Base-by-base conservation (phyloP, 2,329 filamentous ascomycete genomes). In the Alternaria arbusti region DNA sequence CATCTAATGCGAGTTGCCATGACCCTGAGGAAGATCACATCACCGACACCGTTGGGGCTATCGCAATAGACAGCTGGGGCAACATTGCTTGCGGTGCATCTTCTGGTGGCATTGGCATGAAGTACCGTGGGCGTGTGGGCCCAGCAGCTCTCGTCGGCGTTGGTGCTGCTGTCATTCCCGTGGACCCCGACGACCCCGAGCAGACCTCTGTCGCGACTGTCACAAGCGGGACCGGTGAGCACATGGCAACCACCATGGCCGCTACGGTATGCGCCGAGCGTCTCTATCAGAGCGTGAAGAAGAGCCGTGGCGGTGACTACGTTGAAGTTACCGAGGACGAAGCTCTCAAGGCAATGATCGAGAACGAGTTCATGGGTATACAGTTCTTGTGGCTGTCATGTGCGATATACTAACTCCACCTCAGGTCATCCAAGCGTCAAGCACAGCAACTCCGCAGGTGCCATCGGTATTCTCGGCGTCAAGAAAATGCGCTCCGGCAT, bases 81-180 rank as follows among this genome's bases (percentile, higher is more conserved):
- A 90, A 91, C 62, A 97, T 99, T 75, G 95, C 96, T 5, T 96
- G 95, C 5, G 96, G 91, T 15, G 97, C 96, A 2, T 99, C 96
- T 2, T 99, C 96, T 15, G 96, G 96, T 6, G 96, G 96, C 1
- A 99, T 99, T 77, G 95, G 96, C 26, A 97, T 99, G 95, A 99
- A 99, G 78, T 94, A 97, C 79, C 89, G 89, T 64, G 96, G 96
- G 6, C 91, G 96, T 36, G 87, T 97, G 66, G 96, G 96, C 0
- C 96, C 96, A 30, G 96, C 96, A 32, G 96, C 96, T 20, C 86
- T 99, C 15, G 92, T 98, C 13, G 95, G 96, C 8, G 89, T 98
- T 57, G 96, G 96, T 59, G 95, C 94, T 20, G 91, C 93, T 36
- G 91, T 99, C 26, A 87, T 97, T n/a, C 95, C 95, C 2, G 84